These are phyloP conservation scores for Aspergillus terreus DNA, from an alignment of 2,329 filamentous ascomycete genomes.

Conservation along the genomic window DNA sequence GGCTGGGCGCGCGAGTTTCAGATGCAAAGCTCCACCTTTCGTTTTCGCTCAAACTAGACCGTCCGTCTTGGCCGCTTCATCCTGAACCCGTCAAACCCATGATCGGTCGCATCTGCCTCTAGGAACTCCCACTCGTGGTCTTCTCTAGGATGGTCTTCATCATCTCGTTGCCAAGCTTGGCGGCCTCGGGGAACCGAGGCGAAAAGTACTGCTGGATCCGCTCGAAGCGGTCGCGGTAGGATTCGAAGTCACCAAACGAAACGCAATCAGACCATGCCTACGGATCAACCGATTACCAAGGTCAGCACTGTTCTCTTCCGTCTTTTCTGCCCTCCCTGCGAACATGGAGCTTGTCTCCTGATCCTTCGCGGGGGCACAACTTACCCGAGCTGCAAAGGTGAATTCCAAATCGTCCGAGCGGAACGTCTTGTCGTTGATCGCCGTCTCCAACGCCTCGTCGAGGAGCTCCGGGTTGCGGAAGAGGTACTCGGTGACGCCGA, in stretches of 20 bases:
- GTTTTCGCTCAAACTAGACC: too few species aligned
- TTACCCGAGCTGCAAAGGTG: constrained; percentile 81
- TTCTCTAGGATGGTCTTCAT: constrained; percentile 91
- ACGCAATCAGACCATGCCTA: constrained; percentile 93
- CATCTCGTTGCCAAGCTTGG: constrained; percentile 89
- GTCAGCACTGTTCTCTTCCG: constrained; percentile 4
- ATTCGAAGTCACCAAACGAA: constrained; percentile 83
- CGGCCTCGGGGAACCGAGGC: constrained; percentile 82
- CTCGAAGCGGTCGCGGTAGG: constrained; percentile 87
- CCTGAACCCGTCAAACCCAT: neutral
- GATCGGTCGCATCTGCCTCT: neutral
- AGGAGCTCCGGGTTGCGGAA: constrained; percentile 80
- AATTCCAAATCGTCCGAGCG: constrained; percentile 96
- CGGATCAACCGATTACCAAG: neutral
- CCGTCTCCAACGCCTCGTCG: constrained; percentile 79
- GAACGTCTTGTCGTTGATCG: constrained; percentile 85
- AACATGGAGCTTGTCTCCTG: too few species aligned
- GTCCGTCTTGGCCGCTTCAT: neutral
- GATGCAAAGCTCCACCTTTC: too few species aligned
- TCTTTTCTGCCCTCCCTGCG: too few species aligned
- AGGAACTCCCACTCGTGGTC: constrained; percentile 39
- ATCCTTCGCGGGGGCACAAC: constrained; percentile 15
- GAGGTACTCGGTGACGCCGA: constrained; percentile 94
- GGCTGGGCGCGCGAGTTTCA: too few species aligned
- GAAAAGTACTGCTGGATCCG: constrained; percentile 89